These are phyloP conservation scores for Bryopsis sp. DNA, from an alignment of 139 green algal genomes.

Conservation along the genomic window DNA sequence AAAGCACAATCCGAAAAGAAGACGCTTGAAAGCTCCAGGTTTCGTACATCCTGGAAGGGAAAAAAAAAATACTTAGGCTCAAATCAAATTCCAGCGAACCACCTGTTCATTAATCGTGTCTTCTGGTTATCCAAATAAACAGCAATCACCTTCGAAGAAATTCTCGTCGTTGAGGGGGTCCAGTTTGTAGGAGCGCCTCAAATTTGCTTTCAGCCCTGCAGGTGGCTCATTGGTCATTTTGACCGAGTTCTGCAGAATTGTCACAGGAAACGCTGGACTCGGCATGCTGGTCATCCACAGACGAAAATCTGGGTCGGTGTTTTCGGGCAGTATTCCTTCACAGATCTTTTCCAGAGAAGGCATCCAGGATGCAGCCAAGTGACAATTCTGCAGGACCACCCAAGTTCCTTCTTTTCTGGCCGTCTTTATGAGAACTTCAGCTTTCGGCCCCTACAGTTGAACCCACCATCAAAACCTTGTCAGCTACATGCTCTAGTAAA, in stretches of 20 bases:
- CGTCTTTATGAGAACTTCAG: constrained; percentile 17
- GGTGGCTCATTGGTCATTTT: constrained; percentile 58
- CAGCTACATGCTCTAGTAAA: constrained; percentile 89
- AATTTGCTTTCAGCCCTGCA: constrained; percentile 42
- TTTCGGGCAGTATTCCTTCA: constrained; percentile 40
- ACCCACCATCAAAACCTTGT: too few species aligned
- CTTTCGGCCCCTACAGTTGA: constrained; percentile 16
- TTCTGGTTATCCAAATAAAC: too few species aligned
- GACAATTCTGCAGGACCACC: constrained; percentile 51
- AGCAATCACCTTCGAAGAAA: constrained; percentile 21
- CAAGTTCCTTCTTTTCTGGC: constrained; percentile 14
- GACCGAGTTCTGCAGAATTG: constrained; percentile 57
- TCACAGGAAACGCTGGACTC: constrained; percentile 44
- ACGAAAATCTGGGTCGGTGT: constrained; percentile 26
- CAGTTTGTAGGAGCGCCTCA: constrained; percentile 20
- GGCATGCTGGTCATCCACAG: constrained; percentile 36
- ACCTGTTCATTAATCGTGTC: too few species aligned
- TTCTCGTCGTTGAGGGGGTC: constrained; percentile 31
- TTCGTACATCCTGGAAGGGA: constrained; percentile 21
- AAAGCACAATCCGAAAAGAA: constrained; percentile 57
- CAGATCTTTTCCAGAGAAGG: constrained; percentile 48
- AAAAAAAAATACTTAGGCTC: constrained; percentile 19
- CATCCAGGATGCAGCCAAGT: constrained; percentile 61
- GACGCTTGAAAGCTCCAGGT: constrained; percentile 45
- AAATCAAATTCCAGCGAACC: too few species aligned